A percentile compares a stretch with the other conserved stretches of the same genome.
phyloP scores from a whole-genome alignment of 805 yeast genomes.

The Candida sphagnicola region DNA sequence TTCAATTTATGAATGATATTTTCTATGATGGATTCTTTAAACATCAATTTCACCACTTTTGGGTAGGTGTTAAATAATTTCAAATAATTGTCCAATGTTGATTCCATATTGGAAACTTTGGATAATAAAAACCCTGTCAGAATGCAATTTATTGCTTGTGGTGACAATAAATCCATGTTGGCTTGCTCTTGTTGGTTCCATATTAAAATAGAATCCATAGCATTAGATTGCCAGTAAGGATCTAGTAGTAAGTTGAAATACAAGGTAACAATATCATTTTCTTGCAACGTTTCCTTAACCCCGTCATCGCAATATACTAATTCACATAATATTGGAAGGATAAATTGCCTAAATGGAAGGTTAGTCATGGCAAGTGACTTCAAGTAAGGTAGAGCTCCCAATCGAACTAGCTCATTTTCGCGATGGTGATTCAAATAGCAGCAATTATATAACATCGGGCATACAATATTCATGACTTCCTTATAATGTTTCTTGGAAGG shows the following conservation, averaged over 20 bases:
- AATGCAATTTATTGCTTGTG: constrained; percentile 26
- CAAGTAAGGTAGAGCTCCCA: constrained; percentile 46
- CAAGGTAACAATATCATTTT: constrained; percentile 32
- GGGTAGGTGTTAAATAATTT: constrained; percentile 25
- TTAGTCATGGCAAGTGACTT: constrained; percentile 35
- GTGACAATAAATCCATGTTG: constrained; percentile 18
- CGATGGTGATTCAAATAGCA: constrained; percentile 44
- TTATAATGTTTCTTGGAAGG: constrained; percentile 29
- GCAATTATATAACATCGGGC: constrained; percentile 49
- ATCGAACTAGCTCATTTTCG: constrained; percentile 42
- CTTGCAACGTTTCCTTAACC: constrained; percentile 34
- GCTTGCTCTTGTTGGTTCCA: constrained; percentile 33
- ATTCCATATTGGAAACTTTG: constrained; percentile 40
- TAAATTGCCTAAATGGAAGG: constrained; percentile 47
- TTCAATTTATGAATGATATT: constrained; percentile 27
- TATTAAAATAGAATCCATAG: constrained; percentile 45
- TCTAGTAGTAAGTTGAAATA: constrained; percentile 42
- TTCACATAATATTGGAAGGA: constrained; percentile 50
- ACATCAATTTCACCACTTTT: constrained; percentile 20
- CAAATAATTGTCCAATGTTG: constrained; percentile 37
- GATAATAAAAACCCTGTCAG: constrained; percentile 37
- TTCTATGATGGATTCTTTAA: constrained; percentile 20
- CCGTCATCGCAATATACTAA: constrained; percentile 42
- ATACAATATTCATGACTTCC: constrained; percentile 39
- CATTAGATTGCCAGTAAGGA: constrained; percentile 56